Base-by-base conservation (phyloP, 2,329 filamentous ascomycete species). In the Clarireedia homoeocarpa region DNA sequence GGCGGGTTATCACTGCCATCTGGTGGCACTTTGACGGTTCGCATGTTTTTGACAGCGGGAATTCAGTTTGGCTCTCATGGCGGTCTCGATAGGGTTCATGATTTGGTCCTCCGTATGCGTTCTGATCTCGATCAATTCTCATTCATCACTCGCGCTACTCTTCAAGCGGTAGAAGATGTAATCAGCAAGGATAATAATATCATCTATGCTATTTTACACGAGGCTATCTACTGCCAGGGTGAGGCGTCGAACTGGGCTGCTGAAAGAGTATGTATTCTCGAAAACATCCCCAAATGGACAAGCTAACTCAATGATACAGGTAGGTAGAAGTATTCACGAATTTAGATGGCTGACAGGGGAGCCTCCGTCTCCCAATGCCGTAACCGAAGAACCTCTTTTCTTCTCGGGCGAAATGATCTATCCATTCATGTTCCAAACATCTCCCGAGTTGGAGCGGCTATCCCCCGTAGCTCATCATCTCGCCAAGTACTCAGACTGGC, bases 341-440 rank as follows among this genome's bases (percentile, higher is more conserved):
- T 53, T 20, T 30, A 44, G 71, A 36, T 85, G 82, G 83, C 61
- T 70, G 15, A 56, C 61, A 2, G 60, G 57, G 15, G 59, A 62
- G 4, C 66, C 66, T 4, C 60, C 63, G 42, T 63, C 59, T 6
- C 66, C 71, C 58, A 64, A 68, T 2, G 65, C 67, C 24, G 71
- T 75, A 52, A 65, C 75, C 17, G 65, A 71, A 39, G 61, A 73
- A 60, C 84, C 85, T 0, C 74, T 94, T 23, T 88, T 81, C 70
- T 95, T 96, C 73, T 90, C 89, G 0, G 91, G 91, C 58, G 92
- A 97, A 73, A 96, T 96, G 90, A 81, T 96, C 51, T 96, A 84
- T 69, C 86, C 88, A 0, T 86, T 88, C 71, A 88, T 91, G 77
- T 91, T 96, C 63, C 83, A 91, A 39, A 85, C 85, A 15, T 92